A percentile compares a stretch with the other conserved stretches of the same genome.
Conservation (phyloP, 768 basidiomycete species). For the Boletus subcaerulescens region DNA sequence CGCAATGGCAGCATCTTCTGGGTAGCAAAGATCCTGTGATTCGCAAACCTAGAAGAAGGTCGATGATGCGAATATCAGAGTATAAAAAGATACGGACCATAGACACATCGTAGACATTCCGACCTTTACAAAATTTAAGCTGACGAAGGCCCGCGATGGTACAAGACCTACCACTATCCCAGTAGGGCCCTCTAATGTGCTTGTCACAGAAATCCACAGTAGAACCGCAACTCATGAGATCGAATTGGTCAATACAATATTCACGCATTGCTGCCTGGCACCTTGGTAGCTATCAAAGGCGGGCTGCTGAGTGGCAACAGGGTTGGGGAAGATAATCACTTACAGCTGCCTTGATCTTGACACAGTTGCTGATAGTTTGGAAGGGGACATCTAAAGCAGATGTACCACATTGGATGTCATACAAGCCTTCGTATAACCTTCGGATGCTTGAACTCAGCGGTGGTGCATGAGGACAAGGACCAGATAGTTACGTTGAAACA, state of each 20-base stretch:
- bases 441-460: neutral
- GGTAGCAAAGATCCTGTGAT: conserved; percentile 36
- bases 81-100: conserved; percentile 32
- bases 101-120: conserved; percentile 59
- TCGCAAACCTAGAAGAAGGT: conserved; percentile 21
- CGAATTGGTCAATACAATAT: conserved; percentile 62
- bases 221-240: conserved; percentile 64
- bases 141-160: neutral
- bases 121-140: conserved; percentile 25
- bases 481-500: conserved; percentile 40
- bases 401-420: conserved; percentile 49
- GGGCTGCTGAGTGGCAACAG: neutral
- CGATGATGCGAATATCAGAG: neutral
- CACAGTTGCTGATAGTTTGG: conserved; percentile 36
- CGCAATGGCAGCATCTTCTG: conserved; percentile 38
- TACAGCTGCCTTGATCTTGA: conserved; percentile 57
- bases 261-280: conserved; percentile 58
- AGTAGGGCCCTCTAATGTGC: conserved; percentile 46
- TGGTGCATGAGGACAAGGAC: neutral
- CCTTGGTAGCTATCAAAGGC: conserved; percentile 52
- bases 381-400: conserved; percentile 53
- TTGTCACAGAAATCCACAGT: conserved; percentile 64
- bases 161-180: conserved; percentile 33
- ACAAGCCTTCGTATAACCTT: conserved; percentile 42
- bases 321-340: conserved; percentile 14